Conservation (phyloP, 345 rosid genomes). For the Moricandia arvensis region DNA sequence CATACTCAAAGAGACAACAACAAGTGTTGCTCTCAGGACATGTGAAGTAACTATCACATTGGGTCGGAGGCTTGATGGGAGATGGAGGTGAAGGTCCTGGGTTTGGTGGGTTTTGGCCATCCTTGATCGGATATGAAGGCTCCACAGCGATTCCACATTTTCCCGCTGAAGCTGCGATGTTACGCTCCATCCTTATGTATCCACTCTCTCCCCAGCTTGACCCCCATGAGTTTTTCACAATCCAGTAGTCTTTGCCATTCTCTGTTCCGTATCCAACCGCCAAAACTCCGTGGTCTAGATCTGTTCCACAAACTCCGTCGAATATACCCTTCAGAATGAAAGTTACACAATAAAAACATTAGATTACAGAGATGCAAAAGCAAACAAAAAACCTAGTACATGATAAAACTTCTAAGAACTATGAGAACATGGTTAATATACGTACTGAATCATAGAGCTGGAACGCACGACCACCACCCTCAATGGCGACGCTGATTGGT, state of each 20-base stretch:
- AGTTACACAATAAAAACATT: background rate
- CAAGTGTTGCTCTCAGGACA: conserved; percentile 85
- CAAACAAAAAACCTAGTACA: background rate
- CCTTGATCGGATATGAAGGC: conserved; percentile 83
- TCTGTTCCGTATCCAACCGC: conserved; percentile 90
- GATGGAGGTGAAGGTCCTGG: conserved; percentile 98
- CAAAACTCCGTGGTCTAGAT: conserved; percentile 83
- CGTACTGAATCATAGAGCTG: conserved; percentile 49
- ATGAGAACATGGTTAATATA: background rate
- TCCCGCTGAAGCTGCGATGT: conserved; percentile 43
- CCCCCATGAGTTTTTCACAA: conserved; percentile 91
- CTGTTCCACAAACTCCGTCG: conserved; percentile 68
- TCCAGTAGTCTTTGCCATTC: conserved; percentile 72
- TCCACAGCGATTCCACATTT: conserved; percentile 91
- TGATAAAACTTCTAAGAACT: conserved; percentile 1
- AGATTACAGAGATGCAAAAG: background rate
- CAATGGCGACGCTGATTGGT: conserved; percentile 68
- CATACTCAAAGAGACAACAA: conserved; percentile 76
- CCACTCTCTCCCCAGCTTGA: conserved; percentile 79
- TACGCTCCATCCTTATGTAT: conserved; percentile 71
- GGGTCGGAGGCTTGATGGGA: conserved; percentile 70
- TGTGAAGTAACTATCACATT: conserved; percentile 62
- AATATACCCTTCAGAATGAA: conserved; percentile 59
- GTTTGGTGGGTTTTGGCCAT: conserved; percentile 78
- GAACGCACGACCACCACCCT: conserved; percentile 68